Base-by-base conservation (phyloP, 2,329 filamentous ascomycete species). In the Neodidymelliopsis sp. region DNA sequence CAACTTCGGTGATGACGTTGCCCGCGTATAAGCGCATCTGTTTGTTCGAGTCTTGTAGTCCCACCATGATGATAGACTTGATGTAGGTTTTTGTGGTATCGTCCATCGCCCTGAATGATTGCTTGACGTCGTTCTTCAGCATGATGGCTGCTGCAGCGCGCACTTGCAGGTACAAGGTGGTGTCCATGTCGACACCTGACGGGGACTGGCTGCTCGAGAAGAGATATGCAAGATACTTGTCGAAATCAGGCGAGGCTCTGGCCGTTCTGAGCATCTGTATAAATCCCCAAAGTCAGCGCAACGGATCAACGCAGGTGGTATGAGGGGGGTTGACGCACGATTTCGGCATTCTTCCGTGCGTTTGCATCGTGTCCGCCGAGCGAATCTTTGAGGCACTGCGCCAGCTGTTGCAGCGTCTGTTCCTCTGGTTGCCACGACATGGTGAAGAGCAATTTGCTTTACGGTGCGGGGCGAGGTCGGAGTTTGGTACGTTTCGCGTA, bases 381-480 rank as follows among this genome's bases (percentile, higher is more conserved):
- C 33, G 94, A 97, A 78, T 97, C 92, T 77, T 87, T 90, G 69
- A 99, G 84, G 76, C 87, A 97, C 69, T 87, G 84, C 62, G 91
- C 88, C 60, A 99, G 85, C 82, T 97, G 92, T 81, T 83, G 84
- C 80, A 99, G 81, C 73, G 88, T 91, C 81, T 92, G 90, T 67
- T 88, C 84, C 68, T 89, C 81, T 56, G 94, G 94, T 79, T 96
- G 90, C 94, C 94, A 99, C 75, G 87, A 84, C 92, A 96, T 97
- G 51, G 41, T 59, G 54, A 47, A 50, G 49, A 16, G 54, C 23
- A 48, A 48, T 25, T 24, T 57, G 43, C 33, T 52, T 43, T 52
- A 53, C 44, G 45, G 54, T 56, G 53, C 49, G 53, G 49, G 53
- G 49, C 19, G 20, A 38, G 39, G 27, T 51, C 42, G 38, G 43